Evolutionary conservation across 2,329 filamentous ascomycete species (phyloP), one percentile per base, ranked within the genome.

Genomic region (Ceratocystis variospora): DNA sequence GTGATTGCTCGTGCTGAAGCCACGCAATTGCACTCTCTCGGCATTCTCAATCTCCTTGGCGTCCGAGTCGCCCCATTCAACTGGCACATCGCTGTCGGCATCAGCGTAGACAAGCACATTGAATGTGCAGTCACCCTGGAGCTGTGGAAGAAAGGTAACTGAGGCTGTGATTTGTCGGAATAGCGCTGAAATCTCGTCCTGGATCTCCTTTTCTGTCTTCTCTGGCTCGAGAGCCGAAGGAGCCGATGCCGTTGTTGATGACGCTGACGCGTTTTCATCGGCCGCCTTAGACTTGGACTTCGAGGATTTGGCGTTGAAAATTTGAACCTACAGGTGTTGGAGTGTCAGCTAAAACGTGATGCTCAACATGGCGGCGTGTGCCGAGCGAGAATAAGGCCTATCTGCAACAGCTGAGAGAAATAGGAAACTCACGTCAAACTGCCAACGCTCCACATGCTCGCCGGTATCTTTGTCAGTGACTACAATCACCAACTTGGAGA

Each of bases 31-130:
- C 37, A 99, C 94, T 74, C 94, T 91, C 79, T 99, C 94, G 53
- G 90, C 93, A 72, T 94, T 89, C 74, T 87, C 81, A 70, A 99
- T 96, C 79, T 99, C 94, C 79, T 96, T 96, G 65, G 93, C 92
- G 76, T 97, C 94, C 71, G 90, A 96, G 77, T 99, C 94, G 61
- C 94, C 94, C 94, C 94, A 99, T 76, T 99, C 94, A 67, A 99
- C 87, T 3, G 94, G 94, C 15, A 99, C 94, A 61, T 97, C 93
- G 67, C 89, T 94, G 76, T 97, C 92, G 19, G 92, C 92, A 74
- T 99, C 93, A 64, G 94, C 94, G 74, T 99, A 99, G 2, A 99
- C 94, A 50, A 99, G 83, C 61, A 99, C 93, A 73, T 99, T 99
- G 81, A 99, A 99, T 10, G 94, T 97, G 80, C 93, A 99, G 75